Evolutionary conservation across 306 rosid species (phyloP).

Genomic region (Fragaria ananassa): DNA sequence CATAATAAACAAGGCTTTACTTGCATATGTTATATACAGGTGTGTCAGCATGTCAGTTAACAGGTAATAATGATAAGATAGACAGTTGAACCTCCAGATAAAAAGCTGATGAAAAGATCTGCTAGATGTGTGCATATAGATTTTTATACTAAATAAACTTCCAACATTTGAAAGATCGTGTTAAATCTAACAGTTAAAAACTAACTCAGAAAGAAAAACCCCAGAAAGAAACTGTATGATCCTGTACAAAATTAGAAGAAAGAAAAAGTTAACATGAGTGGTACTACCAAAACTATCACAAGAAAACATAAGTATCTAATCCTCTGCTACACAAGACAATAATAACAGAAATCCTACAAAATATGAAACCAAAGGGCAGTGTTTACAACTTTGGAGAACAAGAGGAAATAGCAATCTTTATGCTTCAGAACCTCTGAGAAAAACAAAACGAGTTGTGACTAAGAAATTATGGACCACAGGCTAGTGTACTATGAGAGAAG

Average conservation of each 20-base stretch:
- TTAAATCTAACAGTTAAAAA: not conserved
- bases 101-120: not conserved
- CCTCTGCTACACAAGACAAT: not conserved
- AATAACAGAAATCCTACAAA: not conserved
- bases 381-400: not conserved
- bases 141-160: not conserved
- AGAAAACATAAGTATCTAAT: not conserved
- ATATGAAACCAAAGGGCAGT: not conserved
- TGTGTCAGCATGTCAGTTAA: not conserved
- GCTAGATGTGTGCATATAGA: not conserved
- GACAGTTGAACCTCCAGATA: not conserved
- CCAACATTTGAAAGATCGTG: not conserved
- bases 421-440: not conserved
- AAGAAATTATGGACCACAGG: not conserved
- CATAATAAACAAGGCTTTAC: not conserved
- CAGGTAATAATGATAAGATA: conserved; percentile 1
- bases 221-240: not conserved
- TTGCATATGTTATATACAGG: not conserved
- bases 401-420: not conserved
- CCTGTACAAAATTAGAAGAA: not conserved
- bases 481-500: not conserved
- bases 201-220: not conserved
- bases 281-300: conserved; percentile 3
- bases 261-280: not conserved
- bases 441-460: not conserved